A percentile compares a stretch with the other conserved stretches of the same genome.
Conservation (phyloP, 345 rosid genomes). For the Populus alba region DNA sequence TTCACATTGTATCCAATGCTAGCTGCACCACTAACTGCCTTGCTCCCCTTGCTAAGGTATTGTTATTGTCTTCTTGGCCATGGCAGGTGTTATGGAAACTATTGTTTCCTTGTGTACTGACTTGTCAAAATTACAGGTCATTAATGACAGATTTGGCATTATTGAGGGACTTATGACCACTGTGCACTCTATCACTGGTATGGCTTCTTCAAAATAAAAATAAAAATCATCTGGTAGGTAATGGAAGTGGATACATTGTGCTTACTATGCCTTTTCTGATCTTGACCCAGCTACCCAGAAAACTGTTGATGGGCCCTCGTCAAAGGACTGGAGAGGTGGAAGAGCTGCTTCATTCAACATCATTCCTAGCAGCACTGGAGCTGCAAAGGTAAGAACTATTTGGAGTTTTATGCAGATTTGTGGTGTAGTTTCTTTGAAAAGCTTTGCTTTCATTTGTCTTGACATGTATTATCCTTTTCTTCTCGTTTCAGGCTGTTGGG, state of each 20-base stretch:
- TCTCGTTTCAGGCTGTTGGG: conserved; percentile 24
- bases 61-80: neutral
- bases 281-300: conserved; percentile 26
- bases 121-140: conserved; percentile 16
- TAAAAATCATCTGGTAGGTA: no score
- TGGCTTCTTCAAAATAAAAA: neutral
- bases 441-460: neutral
- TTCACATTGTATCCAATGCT: conserved; percentile 29
- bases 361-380: conserved; percentile 39
- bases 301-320: conserved; percentile 36
- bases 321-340: conserved; percentile 36
- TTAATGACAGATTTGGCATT: conserved; percentile 27
- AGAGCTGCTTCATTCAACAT: conserved; percentile 36
- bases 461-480: neutral
- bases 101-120: neutral
- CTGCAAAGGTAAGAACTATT: conserved; percentile 25
- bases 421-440: neutral
- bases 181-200: conserved; percentile 31
- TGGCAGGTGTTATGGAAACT: neutral
- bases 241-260: no score
- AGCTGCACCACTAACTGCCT: conserved; percentile 38
- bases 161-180: conserved; percentile 35
- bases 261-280: neutral
- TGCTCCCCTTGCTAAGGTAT: conserved; percentile 35
- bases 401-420: neutral